phyloP scores from a whole-genome alignment of 1,139 yeast species.

The Arxiozyma slooffiae region DNA sequence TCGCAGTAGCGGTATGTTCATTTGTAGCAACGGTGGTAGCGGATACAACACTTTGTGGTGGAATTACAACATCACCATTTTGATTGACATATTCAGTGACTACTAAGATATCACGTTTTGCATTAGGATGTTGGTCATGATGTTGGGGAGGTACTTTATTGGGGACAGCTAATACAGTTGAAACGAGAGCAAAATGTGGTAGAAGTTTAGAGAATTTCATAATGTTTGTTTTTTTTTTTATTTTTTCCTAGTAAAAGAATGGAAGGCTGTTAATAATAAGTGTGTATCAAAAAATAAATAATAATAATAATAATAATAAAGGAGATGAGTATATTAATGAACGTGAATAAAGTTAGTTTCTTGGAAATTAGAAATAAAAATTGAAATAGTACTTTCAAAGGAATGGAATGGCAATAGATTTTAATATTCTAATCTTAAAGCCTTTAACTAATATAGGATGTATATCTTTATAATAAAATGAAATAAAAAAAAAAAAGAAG shows the following conservation, averaged over 20 bases:
- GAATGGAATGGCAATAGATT: not conserved
- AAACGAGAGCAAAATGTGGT: slow-evolving; percentile 11
- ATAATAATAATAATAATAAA: no score
- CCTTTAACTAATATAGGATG: no score
- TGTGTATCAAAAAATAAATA: no score
- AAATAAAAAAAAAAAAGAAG: no score
- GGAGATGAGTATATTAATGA: not conserved
- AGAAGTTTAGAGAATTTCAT: slow-evolving; percentile 14
- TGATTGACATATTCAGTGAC: slow-evolving; percentile 40
- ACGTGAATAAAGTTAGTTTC: slow-evolving; percentile 2
- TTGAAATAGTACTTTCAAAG: not conserved
- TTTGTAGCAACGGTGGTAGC: slow-evolving; percentile 15
- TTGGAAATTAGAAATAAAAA: not conserved
- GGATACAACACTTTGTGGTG: slow-evolving; percentile 14
- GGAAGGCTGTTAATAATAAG: no score
- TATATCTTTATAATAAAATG: no score
- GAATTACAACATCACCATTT: slow-evolving; percentile 31
- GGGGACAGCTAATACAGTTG: slow-evolving; percentile 21
- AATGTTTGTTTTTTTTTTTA: no score
- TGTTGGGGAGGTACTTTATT: slow-evolving; percentile 34
- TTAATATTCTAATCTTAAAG: no score
- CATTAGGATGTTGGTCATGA: slow-evolving; percentile 35
- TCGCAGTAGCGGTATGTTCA: no score
- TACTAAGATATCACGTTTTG: slow-evolving; percentile 42
- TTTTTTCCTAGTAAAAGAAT: no score